A percentile compares a stretch with the other conserved stretches of the same genome.
These are phyloP conservation scores for Leucaena leucocephala DNA, from an alignment of 306 rosid genomes.

Conservation along the genomic window DNA sequence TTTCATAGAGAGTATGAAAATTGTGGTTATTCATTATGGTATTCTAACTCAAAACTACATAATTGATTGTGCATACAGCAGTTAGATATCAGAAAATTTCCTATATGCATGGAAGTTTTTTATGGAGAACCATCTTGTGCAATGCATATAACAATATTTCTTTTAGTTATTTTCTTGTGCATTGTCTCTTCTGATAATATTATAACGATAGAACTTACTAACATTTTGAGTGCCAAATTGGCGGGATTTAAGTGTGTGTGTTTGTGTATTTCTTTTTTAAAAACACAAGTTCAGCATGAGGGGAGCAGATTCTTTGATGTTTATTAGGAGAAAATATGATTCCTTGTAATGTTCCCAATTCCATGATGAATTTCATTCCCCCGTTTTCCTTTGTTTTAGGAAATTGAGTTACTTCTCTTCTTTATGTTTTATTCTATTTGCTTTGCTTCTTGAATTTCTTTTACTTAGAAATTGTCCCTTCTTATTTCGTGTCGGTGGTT, in stretches of 20 bases:
- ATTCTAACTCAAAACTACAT: background rate
- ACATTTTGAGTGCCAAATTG: background rate
- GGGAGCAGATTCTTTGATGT: conserved; percentile 10
- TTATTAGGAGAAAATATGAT: conserved; percentile 10
- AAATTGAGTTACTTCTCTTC: conserved; percentile 28
- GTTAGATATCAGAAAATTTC: background rate
- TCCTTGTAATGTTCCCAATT: conserved; percentile 9
- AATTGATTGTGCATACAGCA: background rate
- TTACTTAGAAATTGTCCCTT: background rate
- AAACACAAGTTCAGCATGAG: background rate
- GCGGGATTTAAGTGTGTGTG: background rate
- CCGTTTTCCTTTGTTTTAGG: conserved; percentile 2
- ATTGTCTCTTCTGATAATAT: background rate
- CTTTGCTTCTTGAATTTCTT: conserved; percentile 1
- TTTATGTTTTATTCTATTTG: background rate
- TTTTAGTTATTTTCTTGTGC: background rate
- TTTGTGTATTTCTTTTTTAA: too few relatives aligned
- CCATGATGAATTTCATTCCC: background rate
- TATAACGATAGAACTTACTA: too few relatives aligned
- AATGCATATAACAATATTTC: background rate
- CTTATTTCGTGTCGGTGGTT: conserved; percentile 23
- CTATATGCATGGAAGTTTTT: background rate
- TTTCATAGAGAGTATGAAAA: background rate
- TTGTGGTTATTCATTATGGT: background rate
- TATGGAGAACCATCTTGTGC: conserved; percentile 15